phyloP scores from a whole-genome alignment of 495 filamentous ascomycete species.

The Letharia lupina region DNA sequence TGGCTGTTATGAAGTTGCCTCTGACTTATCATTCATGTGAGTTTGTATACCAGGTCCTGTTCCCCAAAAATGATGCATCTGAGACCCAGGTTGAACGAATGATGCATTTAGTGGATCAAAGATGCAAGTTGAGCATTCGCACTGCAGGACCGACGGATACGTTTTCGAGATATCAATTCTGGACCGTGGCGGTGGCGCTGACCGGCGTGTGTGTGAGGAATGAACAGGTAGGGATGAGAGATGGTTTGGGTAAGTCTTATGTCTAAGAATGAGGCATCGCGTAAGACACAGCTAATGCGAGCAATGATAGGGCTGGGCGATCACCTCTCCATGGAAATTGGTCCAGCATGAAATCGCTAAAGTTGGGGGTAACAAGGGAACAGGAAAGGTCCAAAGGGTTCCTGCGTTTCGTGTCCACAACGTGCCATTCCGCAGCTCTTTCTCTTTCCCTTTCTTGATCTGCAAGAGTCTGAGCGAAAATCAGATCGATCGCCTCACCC shows the following conservation, averaged over 20 bases:
- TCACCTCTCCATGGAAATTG: background rate
- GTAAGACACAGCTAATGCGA: background rate
- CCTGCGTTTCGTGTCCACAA: too few species aligned
- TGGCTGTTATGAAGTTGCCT: background rate
- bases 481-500: too few species aligned
- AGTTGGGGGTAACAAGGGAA: too few species aligned
- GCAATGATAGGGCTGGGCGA: background rate
- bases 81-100: background rate
- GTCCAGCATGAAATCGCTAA: background rate
- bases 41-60: background rate
- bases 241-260: background rate
- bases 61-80: background rate
- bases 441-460: too few species aligned
- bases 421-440: too few species aligned
- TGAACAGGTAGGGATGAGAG: background rate
- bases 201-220: background rate
- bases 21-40: background rate
- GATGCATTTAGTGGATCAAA: background rate
- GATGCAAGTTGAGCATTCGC: background rate
- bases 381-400: too few species aligned
- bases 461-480: too few species aligned
- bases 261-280: background rate
- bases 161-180: background rate
- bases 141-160: background rate
- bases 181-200: background rate